Conservation (phyloP, 2,329 filamentous ascomycete species). For the Pochonia chlamydosporia region DNA sequence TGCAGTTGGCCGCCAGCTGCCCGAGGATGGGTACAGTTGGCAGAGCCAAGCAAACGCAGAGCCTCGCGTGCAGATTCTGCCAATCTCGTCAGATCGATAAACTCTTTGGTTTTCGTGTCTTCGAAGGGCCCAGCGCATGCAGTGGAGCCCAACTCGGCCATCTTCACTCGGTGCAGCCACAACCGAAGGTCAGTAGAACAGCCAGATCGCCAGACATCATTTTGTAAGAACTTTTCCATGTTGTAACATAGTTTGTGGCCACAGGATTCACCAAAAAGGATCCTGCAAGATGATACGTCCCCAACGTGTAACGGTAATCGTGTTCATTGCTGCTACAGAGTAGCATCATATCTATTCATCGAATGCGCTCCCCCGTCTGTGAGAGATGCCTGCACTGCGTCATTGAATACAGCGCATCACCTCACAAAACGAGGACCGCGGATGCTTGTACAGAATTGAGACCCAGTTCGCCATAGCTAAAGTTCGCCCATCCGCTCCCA, state of each 20-base stretch:
- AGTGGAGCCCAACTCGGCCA: too few species aligned
- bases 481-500: background rate
- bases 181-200: too few species aligned
- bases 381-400: background rate
- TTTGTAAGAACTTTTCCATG: too few species aligned
- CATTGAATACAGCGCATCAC: background rate
- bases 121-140: too few species aligned
- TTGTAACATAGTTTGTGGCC: too few species aligned
- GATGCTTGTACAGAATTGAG: background rate
- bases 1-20: background rate
- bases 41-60: background rate
- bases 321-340: constrained; percentile 5
- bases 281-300: too few species aligned
- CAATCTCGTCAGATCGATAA: background rate
- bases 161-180: too few species aligned
- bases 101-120: background rate
- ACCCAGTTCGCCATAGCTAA: constrained; percentile 1
- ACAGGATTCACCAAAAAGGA: too few species aligned
- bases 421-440: background rate
- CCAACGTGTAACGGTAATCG: background rate
- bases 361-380: background rate
- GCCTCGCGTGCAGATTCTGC: background rate
- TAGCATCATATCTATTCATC: constrained; percentile 5
- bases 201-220: too few species aligned
- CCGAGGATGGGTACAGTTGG: background rate